phyloP scores from a whole-genome alignment of 176 grass and related monocot genomes.

The Aegilops sharonensis region DNA sequence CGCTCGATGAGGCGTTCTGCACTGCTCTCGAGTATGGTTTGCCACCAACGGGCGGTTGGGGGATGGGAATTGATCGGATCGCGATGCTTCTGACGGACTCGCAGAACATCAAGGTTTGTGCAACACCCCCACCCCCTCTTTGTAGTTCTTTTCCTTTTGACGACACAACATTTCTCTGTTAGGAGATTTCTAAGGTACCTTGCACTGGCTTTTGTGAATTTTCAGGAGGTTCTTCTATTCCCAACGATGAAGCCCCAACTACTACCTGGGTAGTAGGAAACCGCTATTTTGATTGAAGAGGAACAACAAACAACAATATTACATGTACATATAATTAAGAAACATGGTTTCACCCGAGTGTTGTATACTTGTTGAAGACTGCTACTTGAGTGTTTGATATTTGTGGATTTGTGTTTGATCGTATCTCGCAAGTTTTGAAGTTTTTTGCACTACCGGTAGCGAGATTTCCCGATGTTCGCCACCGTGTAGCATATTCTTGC shows the following conservation, averaged over 20 bases:
- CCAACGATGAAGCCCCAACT: conserved; percentile 1
- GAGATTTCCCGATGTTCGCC: no score
- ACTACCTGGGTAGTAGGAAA: not conserved
- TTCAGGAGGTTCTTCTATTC: conserved; percentile 18
- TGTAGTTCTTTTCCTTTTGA: not conserved
- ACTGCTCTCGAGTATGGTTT: conserved; percentile 29
- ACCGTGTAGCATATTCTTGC: no score
- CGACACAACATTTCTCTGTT: no score
- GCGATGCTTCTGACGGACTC: conserved; percentile 9
- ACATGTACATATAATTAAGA: not conserved
- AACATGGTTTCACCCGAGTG: not conserved
- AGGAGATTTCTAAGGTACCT: not conserved
- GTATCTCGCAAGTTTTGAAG: no score
- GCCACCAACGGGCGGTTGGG: conserved; percentile 23
- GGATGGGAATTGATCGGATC: conserved; percentile 6
- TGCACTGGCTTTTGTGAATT: not conserved
- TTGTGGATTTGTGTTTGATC: no score
- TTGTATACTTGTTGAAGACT: not conserved
- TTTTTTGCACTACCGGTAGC: no score
- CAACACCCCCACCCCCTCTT: not conserved
- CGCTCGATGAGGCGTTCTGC: conserved; percentile 11
- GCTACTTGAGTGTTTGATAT: no score
- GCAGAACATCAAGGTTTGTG: not conserved
- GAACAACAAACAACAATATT: not conserved
- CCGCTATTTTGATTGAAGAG: not conserved